Evolutionary conservation across 2,329 filamentous ascomycete genomes (phyloP), one percentile per base, ranked within the genome.

Genomic region (Pestalotiopsis sp.): DNA sequence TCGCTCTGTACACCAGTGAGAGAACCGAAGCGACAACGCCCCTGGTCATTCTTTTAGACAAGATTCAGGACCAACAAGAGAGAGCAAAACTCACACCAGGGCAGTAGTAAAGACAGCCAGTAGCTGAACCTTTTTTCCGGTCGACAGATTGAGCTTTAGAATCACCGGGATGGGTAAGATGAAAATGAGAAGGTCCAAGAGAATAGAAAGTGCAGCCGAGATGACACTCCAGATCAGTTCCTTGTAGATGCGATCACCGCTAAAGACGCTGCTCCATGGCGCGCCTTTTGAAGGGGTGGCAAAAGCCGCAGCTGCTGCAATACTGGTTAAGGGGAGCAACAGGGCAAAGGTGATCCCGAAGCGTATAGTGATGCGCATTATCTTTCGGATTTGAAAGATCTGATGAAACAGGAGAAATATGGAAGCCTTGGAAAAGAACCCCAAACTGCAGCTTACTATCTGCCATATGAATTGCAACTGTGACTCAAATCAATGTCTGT

Each of bases 351-450:
- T 69, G 31, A 69, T 61, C 69, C 62, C 69, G 36, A 72, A 45
- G 41, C 41, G 41, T 45, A 45, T 72, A n/a, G 70, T 69, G 14
- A 68, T 68, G 20, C 60, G 57, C 25, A 57, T 70, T n/a, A 2
- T 5, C 9, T 59, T 64, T 14, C 65, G 68, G 20, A 68, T 45
- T 13, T 65, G n/a, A 58, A 72, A 72, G 27, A 69, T 14, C 58
- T 68, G 69, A 9, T 64, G 39, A 36, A 70, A 64, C 14, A 72
- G 49, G 23, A 72, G 31, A 57, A 70, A 56, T 31, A 68, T 72
- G 45, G 69, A 67, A 6, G 66, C 67, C 57, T 72, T 72, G 45
- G 70, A 61, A 49, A 69, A 70, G 66, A 70, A 69, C 4, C 17
- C 14, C 17, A 68, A 17, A 61, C 65, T 69, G 45, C 66, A 56